A percentile compares a stretch with the other conserved stretches of the same genome.
phyloP scores from a whole-genome alignment of 768 basidiomycete genomes.

The Lactifluus rugatus region DNA sequence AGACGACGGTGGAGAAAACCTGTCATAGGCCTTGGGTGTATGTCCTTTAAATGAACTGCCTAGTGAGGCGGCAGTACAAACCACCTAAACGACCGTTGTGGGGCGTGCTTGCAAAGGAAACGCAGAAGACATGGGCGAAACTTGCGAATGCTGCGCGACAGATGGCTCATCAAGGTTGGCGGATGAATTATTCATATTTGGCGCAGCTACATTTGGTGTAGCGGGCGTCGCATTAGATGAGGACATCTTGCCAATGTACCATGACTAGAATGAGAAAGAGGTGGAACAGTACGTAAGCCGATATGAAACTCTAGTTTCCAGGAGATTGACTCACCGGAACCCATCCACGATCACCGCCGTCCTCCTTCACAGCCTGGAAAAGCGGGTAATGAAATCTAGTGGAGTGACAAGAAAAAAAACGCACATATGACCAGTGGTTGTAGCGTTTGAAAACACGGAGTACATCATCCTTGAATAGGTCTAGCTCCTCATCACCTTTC shows the following conservation, averaged over 20 bases:
- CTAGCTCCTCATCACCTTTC: slow-evolving; percentile 88
- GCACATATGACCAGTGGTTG: slow-evolving; percentile 93
- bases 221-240: slow-evolving; percentile 31
- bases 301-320: not conserved
- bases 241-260: slow-evolving; percentile 89
- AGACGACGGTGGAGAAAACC: not conserved
- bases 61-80: not conserved
- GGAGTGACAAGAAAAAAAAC: slow-evolving; percentile 21
- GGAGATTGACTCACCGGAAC: slow-evolving; percentile 55
- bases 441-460: slow-evolving; percentile 95
- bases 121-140: slow-evolving; percentile 77
- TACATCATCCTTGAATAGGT: slow-evolving; percentile 78
- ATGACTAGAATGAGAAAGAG: slow-evolving; percentile 45
- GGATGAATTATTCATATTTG: slow-evolving; percentile 18
- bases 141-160: slow-evolving; percentile 37
- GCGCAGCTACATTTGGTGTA: slow-evolving; percentile 40
- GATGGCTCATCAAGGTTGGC: slow-evolving; percentile 24
- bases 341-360: slow-evolving; percentile 92
- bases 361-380: slow-evolving; percentile 80
- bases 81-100: slow-evolving; percentile 16
- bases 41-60: not conserved
- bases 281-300: slow-evolving; percentile 2
- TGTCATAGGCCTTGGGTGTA: not conserved
- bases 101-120: slow-evolving; percentile 42
- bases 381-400: slow-evolving; percentile 13